Evolutionary conservation across 305 asterid genomes (phyloP).

Genomic region (Fraxinus albicans): DNA sequence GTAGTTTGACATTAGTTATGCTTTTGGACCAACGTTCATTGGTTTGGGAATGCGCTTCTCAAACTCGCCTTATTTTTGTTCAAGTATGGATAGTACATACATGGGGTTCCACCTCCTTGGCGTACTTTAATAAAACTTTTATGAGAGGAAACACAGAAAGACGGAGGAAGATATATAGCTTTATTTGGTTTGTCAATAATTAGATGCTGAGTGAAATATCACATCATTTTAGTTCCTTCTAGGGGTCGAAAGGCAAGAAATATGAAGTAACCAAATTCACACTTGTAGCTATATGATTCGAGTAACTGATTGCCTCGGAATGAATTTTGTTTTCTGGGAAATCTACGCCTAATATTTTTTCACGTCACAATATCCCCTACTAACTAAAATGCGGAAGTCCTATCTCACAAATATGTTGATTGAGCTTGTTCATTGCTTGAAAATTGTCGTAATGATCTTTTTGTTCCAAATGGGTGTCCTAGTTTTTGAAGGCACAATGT

Average conservation of each 20-base stretch:
- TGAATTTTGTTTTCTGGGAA: not conserved
- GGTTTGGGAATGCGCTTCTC: not conserved
- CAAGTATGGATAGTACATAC: not conserved
- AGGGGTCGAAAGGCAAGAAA: not conserved
- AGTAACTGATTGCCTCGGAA: not conserved
- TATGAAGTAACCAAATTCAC: not conserved
- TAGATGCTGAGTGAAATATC: not conserved
- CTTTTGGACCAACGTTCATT: not conserved
- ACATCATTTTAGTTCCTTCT: not conserved
- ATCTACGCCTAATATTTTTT: not conserved
- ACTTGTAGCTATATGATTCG: not conserved
- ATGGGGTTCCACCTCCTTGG: not conserved
- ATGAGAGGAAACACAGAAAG: not conserved
- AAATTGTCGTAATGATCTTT: not conserved
- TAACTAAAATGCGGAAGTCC: not conserved
- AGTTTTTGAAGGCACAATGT: not conserved
- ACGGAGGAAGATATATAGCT: not conserved
- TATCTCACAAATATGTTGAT: not conserved
- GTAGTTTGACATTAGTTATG: not conserved
- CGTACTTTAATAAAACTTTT: not conserved
- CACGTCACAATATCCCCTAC: not conserved
- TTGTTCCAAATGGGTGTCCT: not conserved
- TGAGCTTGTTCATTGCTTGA: not conserved
- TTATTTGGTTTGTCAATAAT: not conserved
- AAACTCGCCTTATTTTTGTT: not conserved